Conservation (phyloP, 495 filamentous ascomycete species). For the Podospora tetraspora region DNA sequence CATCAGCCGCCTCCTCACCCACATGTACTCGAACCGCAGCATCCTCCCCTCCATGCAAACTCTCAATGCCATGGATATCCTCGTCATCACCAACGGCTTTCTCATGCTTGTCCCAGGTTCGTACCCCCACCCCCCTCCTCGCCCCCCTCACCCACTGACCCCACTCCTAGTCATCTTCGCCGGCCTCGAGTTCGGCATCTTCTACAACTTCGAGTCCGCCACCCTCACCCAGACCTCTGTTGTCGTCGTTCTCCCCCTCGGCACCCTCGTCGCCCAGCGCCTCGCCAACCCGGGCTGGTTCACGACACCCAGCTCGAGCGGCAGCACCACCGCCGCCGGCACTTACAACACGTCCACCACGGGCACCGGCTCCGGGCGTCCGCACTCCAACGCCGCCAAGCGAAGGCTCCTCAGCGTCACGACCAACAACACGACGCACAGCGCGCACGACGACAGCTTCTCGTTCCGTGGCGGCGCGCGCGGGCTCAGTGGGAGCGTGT, state of each 20-base stretch:
- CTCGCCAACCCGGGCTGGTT: conserved; percentile 24
- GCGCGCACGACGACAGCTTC: background rate
- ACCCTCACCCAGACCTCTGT: conserved; percentile 63
- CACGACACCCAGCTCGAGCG: background rate
- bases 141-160: background rate
- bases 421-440: background rate
- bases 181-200: conserved; percentile 51
- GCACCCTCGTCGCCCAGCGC: conserved; percentile 67
- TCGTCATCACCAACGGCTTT: conserved; percentile 35
- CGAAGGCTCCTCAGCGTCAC: background rate
- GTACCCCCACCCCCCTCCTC: conserved; percentile 18
- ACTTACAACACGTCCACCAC: background rate
- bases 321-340: background rate
- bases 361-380: background rate
- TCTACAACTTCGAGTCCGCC: conserved; percentile 47
- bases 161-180: conserved; percentile 58
- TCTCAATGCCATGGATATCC: conserved; percentile 34
- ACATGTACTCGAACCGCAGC: conserved; percentile 29
- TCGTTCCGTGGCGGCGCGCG: background rate
- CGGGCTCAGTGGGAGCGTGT: background rate
- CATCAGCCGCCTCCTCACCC: conserved; percentile 58
- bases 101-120: conserved; percentile 69
- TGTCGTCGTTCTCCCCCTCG: conserved; percentile 70
- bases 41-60: conserved; percentile 28
- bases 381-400: background rate